Evolutionary conservation across 2,329 filamentous ascomycete genomes (phyloP), one percentile per base, ranked within the genome.

Genomic region (Pestalotiopsis fici): DNA sequence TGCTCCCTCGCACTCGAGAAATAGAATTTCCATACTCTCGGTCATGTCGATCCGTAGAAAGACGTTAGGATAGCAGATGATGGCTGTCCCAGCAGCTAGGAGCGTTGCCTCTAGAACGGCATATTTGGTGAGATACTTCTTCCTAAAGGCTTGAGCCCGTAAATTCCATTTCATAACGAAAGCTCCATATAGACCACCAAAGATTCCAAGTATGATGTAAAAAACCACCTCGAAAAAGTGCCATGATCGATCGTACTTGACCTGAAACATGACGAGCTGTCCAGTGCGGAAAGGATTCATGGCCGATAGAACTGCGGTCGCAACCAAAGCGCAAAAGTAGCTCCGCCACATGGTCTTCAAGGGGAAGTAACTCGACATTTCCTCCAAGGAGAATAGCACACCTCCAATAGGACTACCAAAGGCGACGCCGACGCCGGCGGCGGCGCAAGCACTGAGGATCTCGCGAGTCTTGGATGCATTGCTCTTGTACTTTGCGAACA

Each of bases 101-200:
- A 97, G 80, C 0, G 94, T 95, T 0, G 94, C 93, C 79, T 99
- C 96, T 3, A 95, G 85, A 37, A 98, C 88, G 6, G 95, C 92
- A 78, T 97, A 96, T 69, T 93, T 87, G 2, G 89, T 85, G 3
- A 99, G 86, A 76, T 97, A 97, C 75, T 94, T 95, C 83, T 98
- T 98, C 66, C 96, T 90, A 79, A 99, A 98, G 0, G 94, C 90
- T 78, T 98, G 94, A 39, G 91, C 93, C 66, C 93, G 90, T 59
- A 99, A 82, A 78, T 99, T 98, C 94, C 95, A 98, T 78, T 98
- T 97, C 78, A 98, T 99, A 67, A 98, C 94, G 74, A 98, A 94
- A 15, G 95, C 95, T 66, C 96, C 96, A 73, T 99, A 99, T 2
- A 98, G 85, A 5, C 96, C 96, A 54, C 96, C 96, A 73, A 99